Percentiles rank a stretch among this genome's conserved stretches.
These are phyloP conservation scores for Papiliotrema flavescens DNA, from an alignment of 1,284 basidiomycete species.

Conservation along the genomic window DNA sequence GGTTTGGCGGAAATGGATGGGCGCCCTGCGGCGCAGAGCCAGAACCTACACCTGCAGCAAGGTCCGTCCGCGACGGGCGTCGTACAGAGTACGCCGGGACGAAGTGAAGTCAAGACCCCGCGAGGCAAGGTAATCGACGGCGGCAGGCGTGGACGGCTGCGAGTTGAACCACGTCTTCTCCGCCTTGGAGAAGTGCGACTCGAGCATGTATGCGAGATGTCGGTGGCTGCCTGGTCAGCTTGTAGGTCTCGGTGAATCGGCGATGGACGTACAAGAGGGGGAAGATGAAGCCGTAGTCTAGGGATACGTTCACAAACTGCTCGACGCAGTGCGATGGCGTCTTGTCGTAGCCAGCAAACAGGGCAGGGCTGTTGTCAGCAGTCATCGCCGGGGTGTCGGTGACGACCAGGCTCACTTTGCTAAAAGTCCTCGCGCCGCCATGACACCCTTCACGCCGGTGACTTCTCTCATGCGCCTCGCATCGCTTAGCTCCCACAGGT, in stretches of 20 bases:
- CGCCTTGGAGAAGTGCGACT: conserved; percentile 49
- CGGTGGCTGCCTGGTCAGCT: conserved; percentile 39
- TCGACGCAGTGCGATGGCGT: conserved; percentile 55
- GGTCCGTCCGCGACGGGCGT: conserved; percentile 26
- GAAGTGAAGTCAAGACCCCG: conserved; percentile 37
- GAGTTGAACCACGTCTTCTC: conserved; percentile 56
- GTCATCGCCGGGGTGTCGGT: not conserved
- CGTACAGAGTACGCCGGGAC: conserved; percentile 26
- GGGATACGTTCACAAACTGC: conserved; percentile 52
- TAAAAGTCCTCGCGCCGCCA: conserved; percentile 59
- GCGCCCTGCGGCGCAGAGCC: too few species aligned
- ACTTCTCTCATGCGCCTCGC: conserved; percentile 50
- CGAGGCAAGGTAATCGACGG: conserved; percentile 53
- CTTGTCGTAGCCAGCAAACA: conserved; percentile 55
- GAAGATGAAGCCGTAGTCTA: conserved; percentile 54
- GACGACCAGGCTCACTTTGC: conserved; percentile 51
- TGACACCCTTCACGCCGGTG: conserved; percentile 56
- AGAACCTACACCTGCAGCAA: not conserved
- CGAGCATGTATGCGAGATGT: conserved; percentile 59
- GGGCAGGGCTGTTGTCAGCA: conserved; percentile 42
- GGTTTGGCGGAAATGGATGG: too few species aligned
- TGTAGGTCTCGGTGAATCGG: not conserved
- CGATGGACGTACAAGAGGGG: conserved; percentile 49
- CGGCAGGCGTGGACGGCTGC: conserved; percentile 50
- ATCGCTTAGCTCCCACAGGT: conserved; percentile 55